Conservation (phyloP, 345 rosid genomes). For the Citrus glauca region DNA sequence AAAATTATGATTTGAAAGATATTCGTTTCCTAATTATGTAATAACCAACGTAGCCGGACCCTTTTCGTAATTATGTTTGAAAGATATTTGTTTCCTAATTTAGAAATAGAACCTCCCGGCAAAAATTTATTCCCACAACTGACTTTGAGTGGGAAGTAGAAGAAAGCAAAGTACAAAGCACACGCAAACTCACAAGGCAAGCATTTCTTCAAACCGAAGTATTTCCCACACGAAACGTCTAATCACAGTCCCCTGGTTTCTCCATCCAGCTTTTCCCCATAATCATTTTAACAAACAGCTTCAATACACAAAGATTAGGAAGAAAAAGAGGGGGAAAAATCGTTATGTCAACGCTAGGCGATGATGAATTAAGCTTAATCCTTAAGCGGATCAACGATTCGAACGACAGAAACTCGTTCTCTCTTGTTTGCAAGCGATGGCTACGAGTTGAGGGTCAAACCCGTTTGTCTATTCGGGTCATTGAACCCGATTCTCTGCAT, state of each 20-base stretch:
- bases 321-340: neutral
- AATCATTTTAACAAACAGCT: neutral
- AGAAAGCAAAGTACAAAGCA: neutral
- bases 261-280: neutral
- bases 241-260: neutral
- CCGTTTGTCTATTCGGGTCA: constrained; percentile 36
- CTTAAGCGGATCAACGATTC: constrained; percentile 23
- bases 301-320: neutral
- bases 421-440: constrained; percentile 46
- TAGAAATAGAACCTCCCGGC: no score
- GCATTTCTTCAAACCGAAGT: neutral
- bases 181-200: no score
- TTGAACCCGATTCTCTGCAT: constrained; percentile 28
- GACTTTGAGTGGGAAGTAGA: neutral
- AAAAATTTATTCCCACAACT: no score
- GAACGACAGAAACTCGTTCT: constrained; percentile 27
- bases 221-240: neutral
- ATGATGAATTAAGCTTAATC: constrained; percentile 39
- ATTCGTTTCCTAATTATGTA: no score
- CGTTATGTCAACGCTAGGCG: constrained; percentile 29
- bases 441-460: constrained; percentile 34
- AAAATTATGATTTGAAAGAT: no score
- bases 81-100: no score
- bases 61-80: no score
- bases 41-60: no score